Conservation (phyloP, 441 rosid species). For the Bocquillonia castaneifolia region DNA sequence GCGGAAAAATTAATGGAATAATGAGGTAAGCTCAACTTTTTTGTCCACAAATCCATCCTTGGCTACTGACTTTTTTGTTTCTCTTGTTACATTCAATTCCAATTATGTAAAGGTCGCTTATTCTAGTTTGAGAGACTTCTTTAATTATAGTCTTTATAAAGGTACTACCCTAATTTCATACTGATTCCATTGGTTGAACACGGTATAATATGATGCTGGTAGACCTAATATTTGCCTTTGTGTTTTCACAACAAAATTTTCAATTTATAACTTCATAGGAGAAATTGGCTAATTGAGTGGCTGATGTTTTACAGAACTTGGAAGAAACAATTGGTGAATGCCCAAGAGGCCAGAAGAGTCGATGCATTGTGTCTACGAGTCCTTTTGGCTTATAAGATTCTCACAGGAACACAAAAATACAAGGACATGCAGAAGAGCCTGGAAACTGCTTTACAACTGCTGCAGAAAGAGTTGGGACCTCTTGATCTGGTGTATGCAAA, state of each 20-base stretch:
- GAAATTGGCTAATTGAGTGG: slow-evolving; percentile 11
- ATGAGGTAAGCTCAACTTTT: slow-evolving; percentile 47
- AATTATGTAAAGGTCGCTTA: neutral
- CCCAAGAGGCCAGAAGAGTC: slow-evolving; percentile 75
- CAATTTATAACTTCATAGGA: neutral
- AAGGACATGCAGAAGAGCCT: slow-evolving; percentile 43
- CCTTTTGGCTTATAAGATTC: slow-evolving; percentile 69
- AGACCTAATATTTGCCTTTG: neutral
- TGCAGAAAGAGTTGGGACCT: slow-evolving; percentile 75
- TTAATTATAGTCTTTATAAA: neutral
- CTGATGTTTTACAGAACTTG: slow-evolving; percentile 49
- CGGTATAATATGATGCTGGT: slow-evolving; percentile 1
- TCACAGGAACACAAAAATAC: slow-evolving; percentile 56
- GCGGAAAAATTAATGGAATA: slow-evolving; percentile 67
- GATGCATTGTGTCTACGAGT: slow-evolving; percentile 79
- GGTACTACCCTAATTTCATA: neutral
- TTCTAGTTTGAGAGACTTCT: neutral
- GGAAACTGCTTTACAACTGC: slow-evolving; percentile 64
- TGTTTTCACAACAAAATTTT: neutral
- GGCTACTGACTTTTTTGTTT: neutral
- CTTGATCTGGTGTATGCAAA: slow-evolving; percentile 63
- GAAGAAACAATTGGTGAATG: slow-evolving; percentile 77
- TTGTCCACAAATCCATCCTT: neutral
- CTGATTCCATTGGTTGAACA: neutral
- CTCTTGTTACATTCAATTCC: no score